Conservation (phyloP, 1,139 yeast species). For the Candida gigantensis region DNA sequence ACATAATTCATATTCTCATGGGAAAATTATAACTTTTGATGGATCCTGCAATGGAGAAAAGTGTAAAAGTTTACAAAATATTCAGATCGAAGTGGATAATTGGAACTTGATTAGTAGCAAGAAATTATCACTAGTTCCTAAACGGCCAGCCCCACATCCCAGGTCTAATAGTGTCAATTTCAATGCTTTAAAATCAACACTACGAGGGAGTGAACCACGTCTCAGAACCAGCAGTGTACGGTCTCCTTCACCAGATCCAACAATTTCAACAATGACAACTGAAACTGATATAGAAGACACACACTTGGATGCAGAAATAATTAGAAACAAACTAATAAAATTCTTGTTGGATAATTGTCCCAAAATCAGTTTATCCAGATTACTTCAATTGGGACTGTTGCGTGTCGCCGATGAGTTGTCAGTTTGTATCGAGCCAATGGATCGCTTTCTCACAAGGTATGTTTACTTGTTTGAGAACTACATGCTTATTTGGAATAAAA, state of each 20-base stretch:
- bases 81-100: constrained; percentile 10
- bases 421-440: constrained; percentile 14
- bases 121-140: constrained; percentile 8
- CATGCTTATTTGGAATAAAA: constrained; percentile 26
- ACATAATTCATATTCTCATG: constrained; percentile 8
- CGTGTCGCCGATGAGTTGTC: constrained; percentile 38
- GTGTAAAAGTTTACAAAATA: constrained; percentile 8
- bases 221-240: constrained; percentile 1
- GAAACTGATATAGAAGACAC: constrained; percentile 21
- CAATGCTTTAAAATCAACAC: constrained; percentile 9
- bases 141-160: constrained; percentile 11
- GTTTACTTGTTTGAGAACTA: constrained; percentile 38
- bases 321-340: constrained; percentile 33
- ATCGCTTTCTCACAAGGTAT: constrained; percentile 15
- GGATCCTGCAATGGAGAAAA: constrained; percentile 9
- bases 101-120: constrained; percentile 7
- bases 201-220: constrained; percentile 1
- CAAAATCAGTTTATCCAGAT: constrained; percentile 24
- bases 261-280: constrained; percentile 21
- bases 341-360: constrained; percentile 27
- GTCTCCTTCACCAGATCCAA: constrained; percentile 23
- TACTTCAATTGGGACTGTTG: constrained; percentile 36
- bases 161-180: constrained; percentile 8
- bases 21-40: constrained; percentile 3
- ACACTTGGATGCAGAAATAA: constrained; percentile 22